phyloP scores from a whole-genome alignment of 1,139 yeast species.

The Meyerozyma sp. region DNA sequence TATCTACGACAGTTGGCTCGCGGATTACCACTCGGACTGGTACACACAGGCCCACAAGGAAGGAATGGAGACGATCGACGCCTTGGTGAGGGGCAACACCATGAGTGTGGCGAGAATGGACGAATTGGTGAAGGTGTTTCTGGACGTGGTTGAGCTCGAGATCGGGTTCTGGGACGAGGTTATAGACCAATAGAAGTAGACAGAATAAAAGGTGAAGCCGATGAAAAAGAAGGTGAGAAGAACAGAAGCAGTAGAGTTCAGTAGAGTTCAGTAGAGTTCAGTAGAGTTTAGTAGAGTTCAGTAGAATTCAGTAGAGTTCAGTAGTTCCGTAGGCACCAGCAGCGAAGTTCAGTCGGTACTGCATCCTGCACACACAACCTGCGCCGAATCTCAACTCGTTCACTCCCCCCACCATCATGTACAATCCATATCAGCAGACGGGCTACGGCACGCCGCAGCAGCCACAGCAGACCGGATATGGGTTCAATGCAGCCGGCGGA shows the following conservation, averaged over 20 bases:
- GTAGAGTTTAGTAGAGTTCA: too few species aligned
- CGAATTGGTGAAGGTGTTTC: conserved; percentile 52
- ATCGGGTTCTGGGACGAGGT: conserved; percentile 60
- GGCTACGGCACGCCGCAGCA: conserved; percentile 7
- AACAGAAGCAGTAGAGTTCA: too few species aligned
- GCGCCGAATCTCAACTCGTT: conserved; percentile 1
- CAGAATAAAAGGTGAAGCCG: background rate
- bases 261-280: background rate
- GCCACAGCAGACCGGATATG: conserved; percentile 12
- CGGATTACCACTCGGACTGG: conserved; percentile 55
- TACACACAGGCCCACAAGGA: conserved; percentile 45
- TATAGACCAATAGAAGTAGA: conserved; percentile 6
- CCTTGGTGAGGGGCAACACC: conserved; percentile 21
- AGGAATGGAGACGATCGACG: conserved; percentile 48
- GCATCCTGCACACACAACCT: conserved; percentile 1
- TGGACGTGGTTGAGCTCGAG: conserved; percentile 55
- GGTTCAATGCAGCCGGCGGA: conserved; percentile 5
- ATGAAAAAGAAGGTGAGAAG: too few species aligned
- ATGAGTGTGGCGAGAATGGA: conserved; percentile 38
- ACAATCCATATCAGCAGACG: conserved; percentile 37
- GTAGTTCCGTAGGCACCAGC: too few species aligned
- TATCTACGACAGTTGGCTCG: conserved; percentile 55
- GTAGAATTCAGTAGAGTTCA: too few species aligned
- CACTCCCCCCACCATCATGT: conserved; percentile 21
- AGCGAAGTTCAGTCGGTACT: too few species aligned